Evolutionary conservation across 2,329 filamentous ascomycete genomes (phyloP), one percentile per base, ranked within the genome.

Genomic region (Aphanoascus verrucosus): DNA sequence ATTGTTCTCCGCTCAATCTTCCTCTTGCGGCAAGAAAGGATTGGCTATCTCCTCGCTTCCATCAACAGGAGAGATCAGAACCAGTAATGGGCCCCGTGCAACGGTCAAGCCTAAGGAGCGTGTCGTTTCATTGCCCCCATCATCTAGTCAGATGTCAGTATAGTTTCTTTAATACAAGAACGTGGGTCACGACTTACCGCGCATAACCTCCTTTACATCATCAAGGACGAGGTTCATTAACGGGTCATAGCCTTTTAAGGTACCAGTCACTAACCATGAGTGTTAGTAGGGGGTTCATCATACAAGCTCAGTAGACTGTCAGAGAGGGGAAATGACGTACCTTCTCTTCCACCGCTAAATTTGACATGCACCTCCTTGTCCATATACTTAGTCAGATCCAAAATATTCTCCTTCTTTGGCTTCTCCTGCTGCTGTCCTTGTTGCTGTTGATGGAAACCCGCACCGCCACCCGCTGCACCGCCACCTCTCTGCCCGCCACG

Each of bases 361-460:
- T 97, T 97, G 67, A 98, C 90, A 8, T 80, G 86, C 61, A 98
- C 88, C 66, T 85, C 80, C 80, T 96, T 94, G 71, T 98, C 89
- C 85, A 95, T 89, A 72, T 97, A 98, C 74, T 95, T 95, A 67
- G 78, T 82, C 64, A 98, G 72, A 67, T 98, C 91, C 52, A 98
- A 81, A 64, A 98, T 98, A 69, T 96, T 97, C 73, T 98, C 93
- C 77, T 97, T 97, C 82, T 95, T 96, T 57, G 89, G 88, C 63
- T 84, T 81, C 72, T 94, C 87, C 61, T 78, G 73, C 57, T 79
- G 73, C 56, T 77, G 70, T 28, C 54, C 52, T n/a, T 49, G 72
- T 55, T 77, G 70, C 65, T 70, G 57, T 72, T 57, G 55, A 23
- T 55, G 23, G 23, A 28, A 67, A 49, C 71, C 66, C n/a, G 73